These are phyloP conservation scores for Cladosporium sphaerospermum DNA, from an alignment of 2,329 filamentous ascomycete species.

Conservation along the genomic window DNA sequence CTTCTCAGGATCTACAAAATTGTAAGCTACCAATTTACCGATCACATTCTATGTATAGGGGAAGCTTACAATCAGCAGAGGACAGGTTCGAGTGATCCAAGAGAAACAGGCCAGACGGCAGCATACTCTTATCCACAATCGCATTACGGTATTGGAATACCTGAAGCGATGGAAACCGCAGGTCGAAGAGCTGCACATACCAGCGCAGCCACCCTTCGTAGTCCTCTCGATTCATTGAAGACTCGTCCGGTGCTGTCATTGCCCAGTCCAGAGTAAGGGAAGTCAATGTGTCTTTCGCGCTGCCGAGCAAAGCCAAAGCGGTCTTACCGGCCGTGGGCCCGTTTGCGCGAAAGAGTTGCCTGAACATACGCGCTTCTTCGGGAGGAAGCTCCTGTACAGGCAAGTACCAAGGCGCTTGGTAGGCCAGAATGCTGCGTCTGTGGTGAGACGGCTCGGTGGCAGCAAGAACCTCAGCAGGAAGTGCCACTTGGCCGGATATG, in stretches of 20 bases:
- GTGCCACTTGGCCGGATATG: conserved; percentile 5
- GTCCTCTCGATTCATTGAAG: background rate
- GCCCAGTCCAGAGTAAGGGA: conserved; percentile 34
- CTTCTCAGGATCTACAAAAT: no score
- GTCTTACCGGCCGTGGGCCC: background rate
- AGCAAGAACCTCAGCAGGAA: conserved; percentile 10
- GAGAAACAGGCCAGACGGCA: conserved; percentile 34
- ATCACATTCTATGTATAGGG: no score
- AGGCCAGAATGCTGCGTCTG: conserved; percentile 15
- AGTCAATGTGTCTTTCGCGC: conserved; percentile 21
- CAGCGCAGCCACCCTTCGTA: conserved; percentile 19
- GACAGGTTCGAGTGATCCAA: conserved; percentile 19
- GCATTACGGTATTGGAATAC: conserved; percentile 44
- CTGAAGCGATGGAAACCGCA: conserved; percentile 39
- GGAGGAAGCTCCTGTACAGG: background rate
- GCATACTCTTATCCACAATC: conserved; percentile 30
- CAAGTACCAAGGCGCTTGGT: conserved; percentile 13
- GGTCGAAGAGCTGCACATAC: conserved; percentile 27
- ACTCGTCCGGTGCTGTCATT: conserved; percentile 13
- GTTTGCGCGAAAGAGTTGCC: background rate
- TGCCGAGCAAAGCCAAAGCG: background rate
- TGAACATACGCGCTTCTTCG: background rate
- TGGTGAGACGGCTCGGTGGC: conserved; percentile 5
- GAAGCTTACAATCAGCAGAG: background rate
- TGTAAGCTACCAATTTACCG: background rate